Conservation (phyloP, 768 basidiomycete genomes). For the Lyophyllum decastes region DNA sequence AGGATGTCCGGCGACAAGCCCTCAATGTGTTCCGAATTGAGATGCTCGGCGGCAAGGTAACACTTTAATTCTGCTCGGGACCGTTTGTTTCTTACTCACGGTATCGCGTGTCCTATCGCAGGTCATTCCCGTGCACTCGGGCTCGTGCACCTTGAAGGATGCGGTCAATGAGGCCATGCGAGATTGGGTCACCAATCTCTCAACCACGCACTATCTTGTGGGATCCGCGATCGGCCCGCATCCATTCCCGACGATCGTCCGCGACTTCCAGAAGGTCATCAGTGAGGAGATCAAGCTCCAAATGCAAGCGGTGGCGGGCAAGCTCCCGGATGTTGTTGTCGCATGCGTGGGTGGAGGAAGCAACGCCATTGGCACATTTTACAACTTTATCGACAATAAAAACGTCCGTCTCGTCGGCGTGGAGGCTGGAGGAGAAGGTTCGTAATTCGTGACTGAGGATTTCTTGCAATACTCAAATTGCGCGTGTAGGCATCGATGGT, state of each 20-base stretch:
- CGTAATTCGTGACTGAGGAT: neutral
- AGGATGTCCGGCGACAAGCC: constrained; percentile 94
- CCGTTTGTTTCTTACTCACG: neutral
- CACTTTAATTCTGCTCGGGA: neutral
- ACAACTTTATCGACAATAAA: constrained; percentile 92
- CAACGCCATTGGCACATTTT: constrained; percentile 98
- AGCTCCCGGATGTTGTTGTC: constrained; percentile 91
- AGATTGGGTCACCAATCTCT: constrained; percentile 97
- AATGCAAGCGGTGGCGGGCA: constrained; percentile 67
- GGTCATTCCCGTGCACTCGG: constrained; percentile 94
- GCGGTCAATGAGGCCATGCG: constrained; percentile 98
- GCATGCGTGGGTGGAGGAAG: constrained; percentile 98
- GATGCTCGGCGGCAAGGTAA: constrained; percentile 92
- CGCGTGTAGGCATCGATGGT: constrained; percentile 69
- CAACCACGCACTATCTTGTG: constrained; percentile 94
- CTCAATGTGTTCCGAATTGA: constrained; percentile 97
- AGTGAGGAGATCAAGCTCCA: constrained; percentile 93
- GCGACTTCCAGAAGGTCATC: constrained; percentile 94
- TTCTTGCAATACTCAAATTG: constrained; percentile 1
- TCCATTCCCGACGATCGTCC: constrained; percentile 98
- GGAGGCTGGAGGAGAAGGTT: constrained; percentile 97
- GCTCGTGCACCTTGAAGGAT: constrained; percentile 94
- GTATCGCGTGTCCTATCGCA: constrained; percentile 25
- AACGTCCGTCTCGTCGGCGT: constrained; percentile 87
- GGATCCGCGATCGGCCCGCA: constrained; percentile 98